These are phyloP conservation scores for Raffaelea albimanens DNA, from an alignment of 2,329 filamentous ascomycete genomes.

Conservation along the genomic window DNA sequence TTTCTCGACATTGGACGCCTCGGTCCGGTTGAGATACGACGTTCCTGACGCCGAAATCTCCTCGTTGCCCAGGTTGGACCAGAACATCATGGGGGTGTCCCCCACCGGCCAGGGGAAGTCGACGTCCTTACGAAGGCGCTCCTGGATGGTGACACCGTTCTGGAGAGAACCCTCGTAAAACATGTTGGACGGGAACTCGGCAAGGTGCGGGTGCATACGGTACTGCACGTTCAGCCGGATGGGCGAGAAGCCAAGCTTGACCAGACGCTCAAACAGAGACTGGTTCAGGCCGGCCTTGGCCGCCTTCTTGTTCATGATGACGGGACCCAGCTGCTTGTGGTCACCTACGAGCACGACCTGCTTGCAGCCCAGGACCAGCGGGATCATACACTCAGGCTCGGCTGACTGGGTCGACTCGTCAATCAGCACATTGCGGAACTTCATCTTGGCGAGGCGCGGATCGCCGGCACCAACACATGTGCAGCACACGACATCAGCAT, in stretches of 20 bases:
- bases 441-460: conserved; percentile 89
- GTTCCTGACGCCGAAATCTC: conserved; percentile 97
- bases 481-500: conserved; percentile 97
- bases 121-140: conserved; percentile 82
- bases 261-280: conserved; percentile 93
- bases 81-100: conserved; percentile 99
- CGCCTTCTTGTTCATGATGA: conserved; percentile 99
- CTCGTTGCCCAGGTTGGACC: conserved; percentile 95
- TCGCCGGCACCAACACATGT: conserved; percentile 97
- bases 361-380: conserved; percentile 92
- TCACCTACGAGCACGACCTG: conserved; percentile 98
- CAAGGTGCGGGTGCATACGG: conserved; percentile 96
- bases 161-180: conserved; percentile 97
- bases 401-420: conserved; percentile 98
- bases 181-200: conserved; percentile 98
- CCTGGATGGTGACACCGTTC: conserved; percentile 86
- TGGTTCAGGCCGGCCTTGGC: conserved; percentile 96
- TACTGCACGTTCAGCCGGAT: conserved; percentile 96
- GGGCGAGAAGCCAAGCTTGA: conserved; percentile 80
- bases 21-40: conserved; percentile 94
- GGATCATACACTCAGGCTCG: conserved; percentile 98
- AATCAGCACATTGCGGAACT: conserved; percentile 95
- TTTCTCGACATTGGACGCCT: conserved; percentile 96
- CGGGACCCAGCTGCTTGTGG: conserved; percentile 93
- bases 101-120: conserved; percentile 96